These are phyloP conservation scores for Grammothele lineata DNA, from an alignment of 768 basidiomycete species.

Conservation along the genomic window DNA sequence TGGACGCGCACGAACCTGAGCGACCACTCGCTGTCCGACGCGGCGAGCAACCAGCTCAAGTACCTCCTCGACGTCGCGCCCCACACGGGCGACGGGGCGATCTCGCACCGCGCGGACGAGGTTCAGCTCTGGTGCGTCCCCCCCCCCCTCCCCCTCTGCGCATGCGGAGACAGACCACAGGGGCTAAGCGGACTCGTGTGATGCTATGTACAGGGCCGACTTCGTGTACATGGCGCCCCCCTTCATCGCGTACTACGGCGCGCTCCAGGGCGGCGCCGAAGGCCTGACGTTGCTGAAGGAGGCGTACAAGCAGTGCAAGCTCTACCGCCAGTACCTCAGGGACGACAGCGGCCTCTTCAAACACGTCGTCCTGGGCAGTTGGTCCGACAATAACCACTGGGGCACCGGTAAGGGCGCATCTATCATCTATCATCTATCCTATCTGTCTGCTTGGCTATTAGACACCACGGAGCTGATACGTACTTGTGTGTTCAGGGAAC, in stretches of 20 bases:
- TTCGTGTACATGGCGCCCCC: constrained; percentile 62
- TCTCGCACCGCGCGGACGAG: constrained; percentile 50
- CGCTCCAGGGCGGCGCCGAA: constrained; percentile 35
- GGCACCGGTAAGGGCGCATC: constrained; percentile 41
- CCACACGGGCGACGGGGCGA: constrained; percentile 46
- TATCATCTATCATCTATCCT: too few species aligned
- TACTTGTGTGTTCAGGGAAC: too few species aligned
- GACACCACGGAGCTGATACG: too few species aligned
- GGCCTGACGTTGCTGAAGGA: constrained; percentile 36
- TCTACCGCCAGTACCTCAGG: constrained; percentile 51
- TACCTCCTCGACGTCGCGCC: constrained; percentile 45
- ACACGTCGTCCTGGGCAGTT: constrained; percentile 46
- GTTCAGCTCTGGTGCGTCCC: constrained; percentile 59
- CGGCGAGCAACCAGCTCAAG: constrained; percentile 42
- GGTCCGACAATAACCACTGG: constrained; percentile 49
- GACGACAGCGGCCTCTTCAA: constrained; percentile 49
- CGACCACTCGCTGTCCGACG: constrained; percentile 36
- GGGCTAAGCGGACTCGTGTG: too few species aligned
- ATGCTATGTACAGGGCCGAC: constrained; percentile 45
- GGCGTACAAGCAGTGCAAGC: constrained; percentile 52
- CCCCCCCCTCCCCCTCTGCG: neutral
- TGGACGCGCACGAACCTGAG: constrained; percentile 40
- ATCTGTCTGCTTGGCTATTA: neutral
- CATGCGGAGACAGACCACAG: too few species aligned
- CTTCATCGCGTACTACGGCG: constrained; percentile 66